phyloP scores from a whole-genome alignment of 2,329 filamentous ascomycete species.

The Tetracladium maxilliforme region DNA sequence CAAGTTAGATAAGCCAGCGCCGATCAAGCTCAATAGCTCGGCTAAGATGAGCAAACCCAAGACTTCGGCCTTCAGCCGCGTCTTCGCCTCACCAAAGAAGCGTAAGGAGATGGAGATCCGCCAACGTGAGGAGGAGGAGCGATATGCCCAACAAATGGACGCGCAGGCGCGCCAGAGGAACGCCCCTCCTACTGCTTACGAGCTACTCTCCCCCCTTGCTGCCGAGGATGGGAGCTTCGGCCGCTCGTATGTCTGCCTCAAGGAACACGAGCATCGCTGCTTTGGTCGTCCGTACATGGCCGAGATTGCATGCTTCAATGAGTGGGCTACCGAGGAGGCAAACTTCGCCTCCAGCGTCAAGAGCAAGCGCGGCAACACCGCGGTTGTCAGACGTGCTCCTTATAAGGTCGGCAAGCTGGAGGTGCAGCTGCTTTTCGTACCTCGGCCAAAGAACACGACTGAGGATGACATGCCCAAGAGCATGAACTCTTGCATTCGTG shows the following conservation, averaged over 20 bases:
- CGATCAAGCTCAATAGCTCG: too few species aligned
- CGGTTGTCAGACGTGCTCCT: conserved; percentile 70
- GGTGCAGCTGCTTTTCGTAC: conserved; percentile 86
- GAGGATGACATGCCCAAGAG: conserved; percentile 99
- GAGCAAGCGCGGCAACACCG: conserved; percentile 69
- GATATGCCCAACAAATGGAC: conserved; percentile 45
- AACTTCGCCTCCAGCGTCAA: conserved; percentile 73
- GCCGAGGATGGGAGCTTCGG: conserved; percentile 89
- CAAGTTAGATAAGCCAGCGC: conserved; percentile 72
- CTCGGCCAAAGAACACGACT: conserved; percentile 69
- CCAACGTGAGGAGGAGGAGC: conserved; percentile 71
- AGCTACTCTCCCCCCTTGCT: conserved; percentile 73
- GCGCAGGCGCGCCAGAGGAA: conserved; percentile 47
- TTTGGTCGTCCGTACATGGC: conserved; percentile 80
- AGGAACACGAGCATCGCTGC: conserved; percentile 78
- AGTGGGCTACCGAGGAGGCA: conserved; percentile 87
- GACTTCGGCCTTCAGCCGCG: conserved; percentile 76
- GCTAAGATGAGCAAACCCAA: too few species aligned
- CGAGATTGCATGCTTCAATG: conserved; percentile 92
- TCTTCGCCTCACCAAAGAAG: conserved; percentile 92
- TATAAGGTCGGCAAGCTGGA: conserved; percentile 94
- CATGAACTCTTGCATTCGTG: conserved; percentile 91
- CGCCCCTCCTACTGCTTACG: conserved; percentile 61
- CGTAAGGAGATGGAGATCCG: conserved; percentile 85
- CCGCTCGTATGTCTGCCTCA: conserved; percentile 82